phyloP scores from a whole-genome alignment of 257 asterid species.

The Nemophila menziesii region DNA sequence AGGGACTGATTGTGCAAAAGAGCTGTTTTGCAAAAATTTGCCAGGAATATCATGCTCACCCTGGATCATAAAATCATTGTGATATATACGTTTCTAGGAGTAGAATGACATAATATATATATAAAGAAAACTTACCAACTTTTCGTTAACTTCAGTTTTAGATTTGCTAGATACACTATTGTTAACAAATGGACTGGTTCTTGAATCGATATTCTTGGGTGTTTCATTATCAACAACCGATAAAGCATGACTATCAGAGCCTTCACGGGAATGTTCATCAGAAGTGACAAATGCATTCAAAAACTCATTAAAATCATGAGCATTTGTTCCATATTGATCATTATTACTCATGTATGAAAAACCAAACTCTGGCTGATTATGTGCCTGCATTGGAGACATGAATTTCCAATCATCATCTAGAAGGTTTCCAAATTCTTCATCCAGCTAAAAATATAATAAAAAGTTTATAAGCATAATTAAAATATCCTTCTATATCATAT shows the following conservation, averaged over 20 bases:
- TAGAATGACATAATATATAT: not conserved
- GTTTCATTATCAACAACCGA: slow-evolving; percentile 14
- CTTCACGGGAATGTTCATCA: slow-evolving; percentile 1
- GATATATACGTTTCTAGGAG: not conserved
- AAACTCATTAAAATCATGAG: slow-evolving; percentile 2
- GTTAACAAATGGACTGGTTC: not conserved
- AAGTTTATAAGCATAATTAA: no score
- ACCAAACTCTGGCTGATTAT: no score
- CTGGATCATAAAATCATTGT: slow-evolving; percentile 15
- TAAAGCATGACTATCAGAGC: not conserved
- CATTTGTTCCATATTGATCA: slow-evolving; percentile 14
- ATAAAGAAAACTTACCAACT: slow-evolving; percentile 31
- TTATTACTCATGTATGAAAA: no score
- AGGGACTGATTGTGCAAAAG: no score
- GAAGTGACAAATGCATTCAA: not conserved
- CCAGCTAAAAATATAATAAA: no score
- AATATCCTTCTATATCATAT: no score
- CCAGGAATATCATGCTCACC: slow-evolving; percentile 12
- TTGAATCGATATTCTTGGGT: slow-evolving; percentile 3
- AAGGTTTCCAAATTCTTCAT: slow-evolving; percentile 31
- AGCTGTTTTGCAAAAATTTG: no score
- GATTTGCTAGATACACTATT: slow-evolving; percentile 32
- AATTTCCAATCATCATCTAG: slow-evolving; percentile 16
- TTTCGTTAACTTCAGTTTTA: slow-evolving; percentile 42
- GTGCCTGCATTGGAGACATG: no score